A percentile compares a stretch with the other conserved stretches of the same genome.
These are phyloP conservation scores for Hibiscus trionum DNA, from an alignment of 345 rosid species.

Conservation along the genomic window DNA sequence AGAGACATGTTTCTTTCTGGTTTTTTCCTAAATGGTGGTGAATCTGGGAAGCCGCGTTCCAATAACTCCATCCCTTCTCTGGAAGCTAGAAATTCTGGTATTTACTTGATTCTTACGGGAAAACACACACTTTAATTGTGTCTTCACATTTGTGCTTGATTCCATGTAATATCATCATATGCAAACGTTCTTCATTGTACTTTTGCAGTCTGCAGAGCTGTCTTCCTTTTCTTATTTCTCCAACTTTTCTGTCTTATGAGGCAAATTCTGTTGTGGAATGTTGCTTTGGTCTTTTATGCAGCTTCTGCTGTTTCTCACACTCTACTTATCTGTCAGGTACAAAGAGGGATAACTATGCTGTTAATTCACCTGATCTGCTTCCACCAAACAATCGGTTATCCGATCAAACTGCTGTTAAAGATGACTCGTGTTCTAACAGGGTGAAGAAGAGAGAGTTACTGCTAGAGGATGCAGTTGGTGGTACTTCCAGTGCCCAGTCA, in stretches of 20 bases:
- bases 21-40: conserved; percentile 36
- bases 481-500: conserved; percentile 28
- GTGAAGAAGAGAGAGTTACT: conserved; percentile 80
- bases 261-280: conserved; percentile 1
- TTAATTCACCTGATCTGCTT: conserved; percentile 42
- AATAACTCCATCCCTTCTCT: conserved; percentile 19
- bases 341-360: conserved; percentile 37
- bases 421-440: conserved; percentile 66
- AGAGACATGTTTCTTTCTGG: conserved; percentile 52
- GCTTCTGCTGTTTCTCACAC: conserved; percentile 52
- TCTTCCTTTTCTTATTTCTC: not conserved
- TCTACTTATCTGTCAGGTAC: conserved; percentile 42
- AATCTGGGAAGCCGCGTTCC: conserved; percentile 30
- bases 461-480: conserved; percentile 76
- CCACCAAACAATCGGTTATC: conserved; percentile 35
- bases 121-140: not conserved
- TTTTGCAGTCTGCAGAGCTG: not conserved
- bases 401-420: conserved; percentile 43
- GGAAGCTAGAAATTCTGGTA: conserved; percentile 39
- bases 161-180: conserved; percentile 1
- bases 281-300: conserved; percentile 34
- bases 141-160: not conserved
- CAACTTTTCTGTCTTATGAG: not conserved
- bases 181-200: not conserved
- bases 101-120: conserved; percentile 10